A percentile compares a stretch with the other conserved stretches of the same genome.
phyloP scores from a whole-genome alignment of 192 early-diverging fungal genomes.

The Ramicandelaber brevisporus region DNA sequence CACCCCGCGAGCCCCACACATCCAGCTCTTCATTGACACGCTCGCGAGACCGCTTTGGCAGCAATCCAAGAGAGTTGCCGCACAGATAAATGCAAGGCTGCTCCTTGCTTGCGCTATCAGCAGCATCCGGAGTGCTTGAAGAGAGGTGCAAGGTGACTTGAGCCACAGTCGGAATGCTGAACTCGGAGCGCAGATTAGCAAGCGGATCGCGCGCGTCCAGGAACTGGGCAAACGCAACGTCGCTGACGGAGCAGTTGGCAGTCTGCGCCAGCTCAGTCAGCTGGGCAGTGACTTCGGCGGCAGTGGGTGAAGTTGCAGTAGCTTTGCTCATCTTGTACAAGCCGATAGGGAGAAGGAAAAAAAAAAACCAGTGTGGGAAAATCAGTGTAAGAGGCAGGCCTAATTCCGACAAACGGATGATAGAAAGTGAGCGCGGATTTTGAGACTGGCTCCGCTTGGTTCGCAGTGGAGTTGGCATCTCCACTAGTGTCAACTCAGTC shows the following conservation, averaged over 20 bases:
- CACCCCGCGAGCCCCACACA: constrained; percentile 67
- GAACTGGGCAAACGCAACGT: constrained; percentile 19
- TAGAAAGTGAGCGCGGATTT: too few species aligned
- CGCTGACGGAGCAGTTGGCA: constrained; percentile 3
- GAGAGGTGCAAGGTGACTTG: constrained; percentile 9
- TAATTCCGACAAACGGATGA: too few species aligned
- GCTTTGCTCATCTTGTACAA: too few species aligned
- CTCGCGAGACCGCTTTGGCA: constrained; percentile 35
- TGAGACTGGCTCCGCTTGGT: too few species aligned
- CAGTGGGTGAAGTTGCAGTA: too few species aligned
- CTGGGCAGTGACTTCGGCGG: too few species aligned
- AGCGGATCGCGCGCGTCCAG: constrained; percentile 38
- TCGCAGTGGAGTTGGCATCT: too few species aligned
- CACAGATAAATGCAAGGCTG: constrained; percentile 51
- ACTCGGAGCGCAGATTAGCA: constrained; percentile 30
- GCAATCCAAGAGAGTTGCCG: constrained; percentile 84
- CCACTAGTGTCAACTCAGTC: too few species aligned
- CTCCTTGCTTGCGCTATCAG: constrained; percentile 2
- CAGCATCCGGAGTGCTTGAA: constrained; percentile 3
- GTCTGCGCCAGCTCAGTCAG: constrained; percentile 2
- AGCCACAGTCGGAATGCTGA: constrained; percentile 30
- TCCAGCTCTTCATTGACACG: constrained; percentile 73
- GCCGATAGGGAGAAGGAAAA: too few species aligned
- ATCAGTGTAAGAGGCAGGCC: too few species aligned
- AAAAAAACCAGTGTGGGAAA: too few species aligned